phyloP scores from a whole-genome alignment of 1,284 basidiomycete genomes.

The Chondrostereum purpureum region DNA sequence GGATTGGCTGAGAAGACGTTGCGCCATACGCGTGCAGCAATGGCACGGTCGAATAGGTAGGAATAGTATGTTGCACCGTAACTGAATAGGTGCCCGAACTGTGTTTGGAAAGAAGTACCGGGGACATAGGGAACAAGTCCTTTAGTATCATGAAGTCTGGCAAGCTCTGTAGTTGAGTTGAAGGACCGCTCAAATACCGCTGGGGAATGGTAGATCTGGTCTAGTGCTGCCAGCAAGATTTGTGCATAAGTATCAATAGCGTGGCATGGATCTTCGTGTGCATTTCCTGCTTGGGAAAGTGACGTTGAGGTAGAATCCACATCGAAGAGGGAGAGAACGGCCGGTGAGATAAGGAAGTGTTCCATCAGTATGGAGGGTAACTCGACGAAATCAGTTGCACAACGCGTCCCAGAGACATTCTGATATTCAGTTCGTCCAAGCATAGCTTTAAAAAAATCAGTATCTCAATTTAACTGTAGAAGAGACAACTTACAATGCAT shows the following conservation, averaged over 20 bases:
- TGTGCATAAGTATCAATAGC: conserved; percentile 87
- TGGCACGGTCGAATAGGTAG: conserved; percentile 93
- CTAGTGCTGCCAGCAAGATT: conserved; percentile 84
- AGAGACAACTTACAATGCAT: conserved; percentile 81
- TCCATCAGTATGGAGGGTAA: conserved; percentile 99
- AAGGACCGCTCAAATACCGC: conserved; percentile 49
- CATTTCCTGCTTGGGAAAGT: conserved; percentile 41
- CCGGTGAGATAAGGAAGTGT: conserved; percentile 83
- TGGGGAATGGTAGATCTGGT: conserved; percentile 86
- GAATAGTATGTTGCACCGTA: conserved; percentile 98
- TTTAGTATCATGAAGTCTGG: conserved; percentile 57
- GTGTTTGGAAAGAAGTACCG: conserved; percentile 88
- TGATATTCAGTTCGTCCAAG: conserved; percentile 96
- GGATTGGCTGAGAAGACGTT: conserved; percentile 68
- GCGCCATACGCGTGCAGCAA: conserved; percentile 86
- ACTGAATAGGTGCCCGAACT: conserved; percentile 93
- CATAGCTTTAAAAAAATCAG: conserved; percentile 74
- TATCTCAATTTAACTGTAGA: conserved; percentile 2
- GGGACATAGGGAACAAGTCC: conserved; percentile 78
- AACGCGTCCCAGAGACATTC: conserved; percentile 97
- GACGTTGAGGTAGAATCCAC: conserved; percentile 33
- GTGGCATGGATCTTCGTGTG: conserved; percentile 66
- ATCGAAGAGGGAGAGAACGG: conserved; percentile 78
- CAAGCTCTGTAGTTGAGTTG: conserved; percentile 65
- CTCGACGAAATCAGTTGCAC: conserved; percentile 97